Evolutionary conservation across 768 basidiomycete species (phyloP), one percentile per base, ranked within the genome.

Genomic region (Calocera viscosa): DNA sequence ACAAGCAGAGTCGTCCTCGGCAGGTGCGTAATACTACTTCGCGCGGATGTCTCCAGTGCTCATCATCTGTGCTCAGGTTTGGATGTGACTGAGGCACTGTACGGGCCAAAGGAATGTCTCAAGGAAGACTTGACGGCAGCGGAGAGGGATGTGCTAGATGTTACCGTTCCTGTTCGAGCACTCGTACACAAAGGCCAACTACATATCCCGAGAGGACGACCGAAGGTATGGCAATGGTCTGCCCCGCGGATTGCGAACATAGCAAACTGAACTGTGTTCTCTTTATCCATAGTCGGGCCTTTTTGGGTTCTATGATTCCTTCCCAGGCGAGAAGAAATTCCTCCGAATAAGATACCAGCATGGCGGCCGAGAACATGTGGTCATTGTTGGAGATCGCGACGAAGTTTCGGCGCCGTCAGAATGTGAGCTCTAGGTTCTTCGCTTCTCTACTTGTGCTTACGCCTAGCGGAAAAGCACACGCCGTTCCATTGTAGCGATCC

Each of bases 341-440:
- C 53, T 60, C 30, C 53, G 53, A 22, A 60, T 60, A 60, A 60
- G 26, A 60, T 60, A 60, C 30, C 14, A 60, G 22, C 30, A 60
- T 28, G 53, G 30, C 7, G 53, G 53, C 14, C 24, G 22, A 14
- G 30, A 60, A 60, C 19, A 60, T 32, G 26, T 28, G 53, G 53
- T 60, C 22, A 60, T 32, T 22, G 53, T 60, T 30, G 53, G 53
- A 16, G 53, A 60, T 60, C 14, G 8, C 30, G 53, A 60, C 14
- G 53, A 60, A 60, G 5, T 60, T 10, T 60, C 53, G 7, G 53
- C 53, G 7, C 53, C 53, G 53, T 60, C 53, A 60, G 53, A 60
- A 60, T 26, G 53, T 32, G 19, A 60, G 53, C 53, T 11, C 53
- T 26, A 5, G 24, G 3, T 16, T 2, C 53, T 60, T 60, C 16